These are phyloP conservation scores for Dentipellis fragilis DNA, from an alignment of 768 basidiomycete species.

Conservation along the genomic window DNA sequence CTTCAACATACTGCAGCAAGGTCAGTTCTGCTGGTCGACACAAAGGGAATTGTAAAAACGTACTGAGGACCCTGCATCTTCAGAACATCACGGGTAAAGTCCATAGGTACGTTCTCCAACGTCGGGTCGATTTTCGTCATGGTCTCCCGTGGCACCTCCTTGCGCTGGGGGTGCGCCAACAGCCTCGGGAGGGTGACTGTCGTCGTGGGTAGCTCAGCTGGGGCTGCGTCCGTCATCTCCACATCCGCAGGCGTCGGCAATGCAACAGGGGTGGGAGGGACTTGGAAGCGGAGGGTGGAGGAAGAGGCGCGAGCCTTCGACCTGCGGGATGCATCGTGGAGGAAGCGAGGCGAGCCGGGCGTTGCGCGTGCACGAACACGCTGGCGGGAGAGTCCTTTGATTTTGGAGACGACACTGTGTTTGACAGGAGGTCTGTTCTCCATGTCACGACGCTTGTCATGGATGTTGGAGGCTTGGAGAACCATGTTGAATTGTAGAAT, in stretches of 20 bases:
- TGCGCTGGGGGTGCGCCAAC: neutral
- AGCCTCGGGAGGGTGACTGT: neutral
- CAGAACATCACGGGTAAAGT: neutral
- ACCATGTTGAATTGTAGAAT: neutral
- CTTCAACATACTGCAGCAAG: constrained; percentile 9
- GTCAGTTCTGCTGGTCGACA: neutral
- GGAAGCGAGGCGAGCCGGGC: neutral
- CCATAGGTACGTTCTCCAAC: neutral
- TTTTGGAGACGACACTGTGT: neutral
- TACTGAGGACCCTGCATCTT: neutral
- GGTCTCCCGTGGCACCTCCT: neutral
- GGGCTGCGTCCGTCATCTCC: neutral
- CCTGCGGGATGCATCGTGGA: neutral
- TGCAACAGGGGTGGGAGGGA: neutral
- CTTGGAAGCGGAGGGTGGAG: neutral
- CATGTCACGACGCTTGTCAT: neutral
- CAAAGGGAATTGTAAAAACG: neutral
- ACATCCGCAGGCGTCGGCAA: neutral
- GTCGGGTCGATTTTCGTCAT: neutral
- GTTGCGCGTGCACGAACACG: neutral
- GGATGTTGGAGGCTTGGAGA: neutral
- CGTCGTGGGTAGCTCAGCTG: neutral
- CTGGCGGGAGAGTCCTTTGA: neutral
- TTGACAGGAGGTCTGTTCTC: constrained; percentile 1
- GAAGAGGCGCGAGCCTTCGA: neutral